Base-by-base conservation (phyloP, 2,329 filamentous ascomycete species). In the Davidsoniella neocaledoniae region DNA sequence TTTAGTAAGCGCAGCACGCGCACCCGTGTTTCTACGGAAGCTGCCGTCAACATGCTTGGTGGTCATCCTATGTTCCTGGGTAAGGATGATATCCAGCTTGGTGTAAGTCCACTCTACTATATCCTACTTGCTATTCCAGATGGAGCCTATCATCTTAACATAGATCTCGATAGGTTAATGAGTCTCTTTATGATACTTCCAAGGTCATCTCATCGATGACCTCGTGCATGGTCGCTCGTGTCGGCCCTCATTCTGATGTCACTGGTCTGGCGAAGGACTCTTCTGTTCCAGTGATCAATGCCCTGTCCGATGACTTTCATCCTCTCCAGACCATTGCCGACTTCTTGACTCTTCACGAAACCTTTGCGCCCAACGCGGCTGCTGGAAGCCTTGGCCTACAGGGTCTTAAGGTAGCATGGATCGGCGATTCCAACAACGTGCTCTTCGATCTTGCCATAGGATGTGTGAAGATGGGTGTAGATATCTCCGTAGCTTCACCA, bases 351-450 rank as follows among this genome's bases (percentile, higher is more conserved):
- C 81, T 98, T 48, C 73, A 84, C 61, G 90, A 96, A 67, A 70
- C 73, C 1, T 86, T 88, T 63, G 55, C 56, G 1, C 58, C 60
- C 25, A 63, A 58, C 49, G 49, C 49, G 14, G 38, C 23, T 14
- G 54, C 54, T 2, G 55, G 59, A 25, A 64, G 61, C 48, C 71
- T 94, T 6, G 83, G 85, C 1, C 70, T 94, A 4, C 76, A 85
- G 57, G 86, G 86, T 1, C 66, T 94, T 59, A 96, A 94, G 67
- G 76, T 96, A 54, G 90, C 91, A 14, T 98, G 91, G 91, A 73
- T 98, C 43, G 90, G 90, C 48, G 90, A 98, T 62, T 86, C 87
- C 9, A 98, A 96, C 69, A 98, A 98, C 58, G 90, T 98, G 25
- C 76, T 96, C 21, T 95, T 88, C 61, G 90, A 98, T 61, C 73